Evolutionary conservation across 2,329 filamentous ascomycete genomes (phyloP), one percentile per base, ranked within the genome.

Genomic region (Lomentospora prolificans): DNA sequence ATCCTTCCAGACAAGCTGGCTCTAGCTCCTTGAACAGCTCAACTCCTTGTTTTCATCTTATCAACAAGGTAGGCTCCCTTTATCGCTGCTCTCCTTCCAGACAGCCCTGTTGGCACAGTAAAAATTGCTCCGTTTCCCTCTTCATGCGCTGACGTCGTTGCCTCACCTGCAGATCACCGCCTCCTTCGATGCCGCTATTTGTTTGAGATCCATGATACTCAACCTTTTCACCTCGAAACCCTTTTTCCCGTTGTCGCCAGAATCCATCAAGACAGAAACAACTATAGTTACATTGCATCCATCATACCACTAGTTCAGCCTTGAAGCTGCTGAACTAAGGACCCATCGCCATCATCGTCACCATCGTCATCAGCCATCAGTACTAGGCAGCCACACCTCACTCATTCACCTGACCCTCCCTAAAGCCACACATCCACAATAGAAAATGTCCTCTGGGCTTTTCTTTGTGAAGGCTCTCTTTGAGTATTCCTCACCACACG

Each of bases 401-500:
- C 10, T 28, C 7, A 28, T 51, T 12, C 27, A 28, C 50, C 8
- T 17, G n/a, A n/a, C n/a, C n/a, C n/a, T 27, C n/a, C n/a, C 7
- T 27, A 17, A 33, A 30, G 17, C 28, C 36, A n/a, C 50, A 28
- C 31, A 33, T 31, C 41, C 39, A 28, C 44, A 44, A n/a, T 24
- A 31, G 46, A 58, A 36, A 56, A 60, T 60, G 59, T 53, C 59
- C 30, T 39, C 55, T 27, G 57, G 55, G 39, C 84, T 85, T 59
- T 96, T 96, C 79, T 95, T 89, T 74, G 94, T 99, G 76, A 95
- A 91, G 79, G 90, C 94, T 63, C 74, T 97, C 67, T 99, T 87
- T 76, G 92, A 97, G 70, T 99, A 99, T 76, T 77, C 80, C 68
- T 97, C 94, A 62, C 81, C 82, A 60, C 92, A 99, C 70, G 90